Base-by-base conservation (phyloP, 345 rosid species). In the Brassica carinata region DNA sequence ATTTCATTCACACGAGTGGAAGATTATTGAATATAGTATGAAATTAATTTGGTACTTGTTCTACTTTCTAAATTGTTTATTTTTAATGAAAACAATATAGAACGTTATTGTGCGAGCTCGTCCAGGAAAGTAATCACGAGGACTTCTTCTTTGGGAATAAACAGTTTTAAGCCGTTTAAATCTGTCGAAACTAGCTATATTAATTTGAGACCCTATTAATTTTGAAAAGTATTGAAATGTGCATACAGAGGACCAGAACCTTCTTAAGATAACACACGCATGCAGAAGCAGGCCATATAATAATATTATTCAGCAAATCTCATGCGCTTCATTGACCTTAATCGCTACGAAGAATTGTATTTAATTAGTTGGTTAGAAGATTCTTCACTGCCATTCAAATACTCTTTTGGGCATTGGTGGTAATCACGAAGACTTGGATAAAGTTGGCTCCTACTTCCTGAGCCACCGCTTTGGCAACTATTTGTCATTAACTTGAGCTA, bases 151-250 rank as follows among this genome's bases (percentile, higher is more conserved):
- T 36, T 51, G 33, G 55, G 65, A 48, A 55, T 26, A 55, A 66
- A 59, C 31, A 71, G 81, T 64, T 78, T 78, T 62, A 2, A 26
- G 81, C 81, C 81, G 71, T 78, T 53, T 14, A 70, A 6, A 34
- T 27, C 55, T 45, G 75, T 31, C 69, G 65, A 45, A 64, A 31
- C 34, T 33, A 45, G 58, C 15, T 13, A 30, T 13, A 38, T 55
- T 3, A 26, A 23, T 29, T 29, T 29, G 31, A 29, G 31, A 29
- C 31, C 31, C 31, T 29, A 29, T 29, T 29, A 29, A 29, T 29
- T 29, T 29, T 29, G n/a, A 11, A 64, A 33, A 65, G 36, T 57
- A 53, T 33, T 51, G 36, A 66, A 66, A 66, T 19, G 53, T 17
- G 68, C n/a, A 64, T 64, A 18, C 40, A 31, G 55, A 45, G 55